Conservation (phyloP, 768 basidiomycete genomes). For the Lactarius deliciosus region DNA sequence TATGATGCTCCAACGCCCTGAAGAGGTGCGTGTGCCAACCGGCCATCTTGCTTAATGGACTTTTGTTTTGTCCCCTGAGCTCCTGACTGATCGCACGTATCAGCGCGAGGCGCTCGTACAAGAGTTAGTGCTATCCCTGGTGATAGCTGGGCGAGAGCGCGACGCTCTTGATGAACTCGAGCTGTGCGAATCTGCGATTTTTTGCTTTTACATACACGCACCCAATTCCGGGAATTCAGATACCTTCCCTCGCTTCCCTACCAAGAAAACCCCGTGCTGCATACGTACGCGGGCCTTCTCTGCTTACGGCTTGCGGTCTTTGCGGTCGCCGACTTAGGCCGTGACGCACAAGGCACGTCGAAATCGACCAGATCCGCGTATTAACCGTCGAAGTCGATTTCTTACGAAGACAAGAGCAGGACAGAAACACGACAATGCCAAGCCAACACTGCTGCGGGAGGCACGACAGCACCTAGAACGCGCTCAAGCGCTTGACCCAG, state of each 20-base stretch:
- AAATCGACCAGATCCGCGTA: constrained; percentile 2
- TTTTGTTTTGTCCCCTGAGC: neutral
- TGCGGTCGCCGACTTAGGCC: constrained; percentile 4
- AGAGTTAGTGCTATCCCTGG: constrained; percentile 70
- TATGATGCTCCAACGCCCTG: constrained; percentile 69
- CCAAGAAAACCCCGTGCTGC: constrained; percentile 75
- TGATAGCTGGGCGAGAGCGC: constrained; percentile 53
- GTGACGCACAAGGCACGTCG: constrained; percentile 16
- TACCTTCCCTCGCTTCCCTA: constrained; percentile 88
- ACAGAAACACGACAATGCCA: constrained; percentile 21
- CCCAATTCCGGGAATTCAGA: constrained; percentile 40
- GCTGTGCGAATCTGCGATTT: constrained; percentile 51
- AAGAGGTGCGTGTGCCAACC: constrained; percentile 51
- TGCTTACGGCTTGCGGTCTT: constrained; percentile 61
- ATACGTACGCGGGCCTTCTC: constrained; percentile 80
- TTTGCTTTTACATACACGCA: constrained; percentile 6
- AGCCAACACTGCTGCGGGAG: constrained; percentile 45
- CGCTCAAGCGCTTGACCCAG: constrained; percentile 57
- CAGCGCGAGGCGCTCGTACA: constrained; percentile 75
- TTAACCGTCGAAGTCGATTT: neutral
- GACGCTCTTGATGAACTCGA: constrained; percentile 85
- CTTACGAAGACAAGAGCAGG: neutral
- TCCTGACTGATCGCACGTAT: constrained; percentile 1
- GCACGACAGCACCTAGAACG: constrained; percentile 67
- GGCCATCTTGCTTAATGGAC: neutral